phyloP scores from a whole-genome alignment of 768 basidiomycete genomes.

The Phylloporus sp. region DNA sequence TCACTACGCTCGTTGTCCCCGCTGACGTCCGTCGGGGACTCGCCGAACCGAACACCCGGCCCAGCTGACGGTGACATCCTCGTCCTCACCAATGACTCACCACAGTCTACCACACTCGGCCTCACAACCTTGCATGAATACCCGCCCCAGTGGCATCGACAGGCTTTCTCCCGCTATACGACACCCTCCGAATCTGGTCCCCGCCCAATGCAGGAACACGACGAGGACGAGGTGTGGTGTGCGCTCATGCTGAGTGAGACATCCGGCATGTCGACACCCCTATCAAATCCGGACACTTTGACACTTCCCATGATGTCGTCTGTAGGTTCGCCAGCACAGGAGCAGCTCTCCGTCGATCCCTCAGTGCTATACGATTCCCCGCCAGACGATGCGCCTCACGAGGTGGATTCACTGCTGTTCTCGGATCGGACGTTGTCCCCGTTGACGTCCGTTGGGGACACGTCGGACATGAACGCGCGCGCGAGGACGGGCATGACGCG shows the following conservation, averaged over 20 bases:
- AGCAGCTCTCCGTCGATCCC: slow-evolving; percentile 4
- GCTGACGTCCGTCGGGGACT: no score
- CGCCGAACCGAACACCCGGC: no score
- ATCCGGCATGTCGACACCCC: slow-evolving; percentile 13
- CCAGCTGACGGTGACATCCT: no score
- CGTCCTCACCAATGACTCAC: no score
- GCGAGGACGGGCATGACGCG: no score
- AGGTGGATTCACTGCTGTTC: not conserved
- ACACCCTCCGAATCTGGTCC: slow-evolving; percentile 11
- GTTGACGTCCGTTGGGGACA: slow-evolving; percentile 12
- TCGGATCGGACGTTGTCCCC: slow-evolving; percentile 7
- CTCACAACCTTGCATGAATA: no score
- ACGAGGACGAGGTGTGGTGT: slow-evolving; percentile 22
- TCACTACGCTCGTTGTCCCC: no score
- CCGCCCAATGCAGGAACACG: slow-evolving; percentile 1
- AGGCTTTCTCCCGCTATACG: slow-evolving; percentile 1
- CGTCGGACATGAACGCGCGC: not conserved
- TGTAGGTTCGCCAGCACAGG: not conserved
- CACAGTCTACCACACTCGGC: no score
- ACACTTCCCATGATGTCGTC: not conserved
- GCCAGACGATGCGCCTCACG: not conserved
- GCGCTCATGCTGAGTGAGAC: slow-evolving; percentile 9
- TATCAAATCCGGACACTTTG: not conserved
- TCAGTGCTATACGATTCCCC: slow-evolving; percentile 6
- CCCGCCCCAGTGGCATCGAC: no score